Evolutionary conservation across 441 rosid genomes (phyloP), one percentile per base, ranked within the genome.

Genomic region (Flueggea neowawraea): DNA sequence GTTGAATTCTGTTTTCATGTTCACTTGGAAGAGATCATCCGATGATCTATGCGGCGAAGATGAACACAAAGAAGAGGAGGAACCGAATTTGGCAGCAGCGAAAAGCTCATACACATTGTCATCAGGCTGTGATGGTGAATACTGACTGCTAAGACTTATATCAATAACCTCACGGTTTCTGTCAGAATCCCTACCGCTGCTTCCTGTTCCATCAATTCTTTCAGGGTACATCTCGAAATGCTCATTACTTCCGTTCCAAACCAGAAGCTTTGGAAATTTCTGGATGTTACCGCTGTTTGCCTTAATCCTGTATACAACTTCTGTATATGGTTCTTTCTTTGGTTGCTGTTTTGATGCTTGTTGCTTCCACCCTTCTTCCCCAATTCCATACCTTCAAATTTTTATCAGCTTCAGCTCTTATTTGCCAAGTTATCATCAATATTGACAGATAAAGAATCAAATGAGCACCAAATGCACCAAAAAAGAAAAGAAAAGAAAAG

Each of bases 371-470:
- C 64, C 28, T 52, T 67, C 50, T 61, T 41, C 16, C 45, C 68
- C 10, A 58, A 41, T 55, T 63, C 80, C 92, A 80, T 86, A 64
- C 52, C 86, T 73, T 74, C 56, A 62, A 67, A 65, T 48, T 16
- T 28, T 31, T 43, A 63, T 2, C 13, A 8, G 44, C 33, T 51
- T 54, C 55, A 49, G 51, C 16, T 16, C 16, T 52, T 41, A 57
- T 10, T 47, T 47, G 50, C 41, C 41, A 36, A 36, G 9, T 8
- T 36, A 36, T 36, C 41, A 36, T 36, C 41, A 36, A 1, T 36
- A 5, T 36, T 36, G 41, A 36, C 41, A 8, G 41, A 36, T 36
- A 36, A 36, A 36, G 41, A 36, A 36, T 36, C 41, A 36, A 22
- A 36, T 36, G 9, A 36, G 41, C 41, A 36, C 41, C 6, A 36